phyloP scores from a whole-genome alignment of 2,329 filamentous ascomycete genomes.

The Zymoseptoria brevis region DNA sequence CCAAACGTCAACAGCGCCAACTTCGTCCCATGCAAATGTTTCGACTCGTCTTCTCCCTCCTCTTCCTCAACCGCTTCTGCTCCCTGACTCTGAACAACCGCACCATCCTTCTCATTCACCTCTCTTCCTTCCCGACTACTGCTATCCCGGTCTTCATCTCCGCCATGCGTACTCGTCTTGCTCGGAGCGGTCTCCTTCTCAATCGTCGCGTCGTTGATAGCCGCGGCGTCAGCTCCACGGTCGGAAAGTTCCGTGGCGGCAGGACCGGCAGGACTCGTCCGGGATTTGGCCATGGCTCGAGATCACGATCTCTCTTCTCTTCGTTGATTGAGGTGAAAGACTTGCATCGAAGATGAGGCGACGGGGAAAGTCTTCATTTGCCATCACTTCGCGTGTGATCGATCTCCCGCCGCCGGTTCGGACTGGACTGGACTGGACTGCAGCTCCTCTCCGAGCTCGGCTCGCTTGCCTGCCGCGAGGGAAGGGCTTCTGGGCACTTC shows the following conservation, averaged over 20 bases:
- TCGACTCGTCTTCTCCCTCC: conserved; percentile 29
- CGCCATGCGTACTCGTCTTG: neutral
- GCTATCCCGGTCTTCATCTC: neutral
- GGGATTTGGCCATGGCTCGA: neutral
- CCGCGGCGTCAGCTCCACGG: neutral
- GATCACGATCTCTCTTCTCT: neutral
- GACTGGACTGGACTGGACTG: neutral
- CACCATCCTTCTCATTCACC: neutral
- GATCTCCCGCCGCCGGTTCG: neutral
- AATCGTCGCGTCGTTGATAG: neutral
- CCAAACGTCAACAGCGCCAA: conserved; percentile 21
- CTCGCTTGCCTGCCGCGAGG: neutral
- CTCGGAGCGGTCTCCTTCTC: neutral
- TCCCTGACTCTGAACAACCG: neutral
- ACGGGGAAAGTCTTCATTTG: neutral
- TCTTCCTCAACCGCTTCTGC: neutral
- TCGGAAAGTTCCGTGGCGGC: neutral
- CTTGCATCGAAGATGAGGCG: neutral
- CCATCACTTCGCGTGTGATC: neutral
- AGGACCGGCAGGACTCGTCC: neutral
- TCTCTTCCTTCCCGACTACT: neutral
- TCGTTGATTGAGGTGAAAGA: neutral
- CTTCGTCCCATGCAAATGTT: conserved; percentile 22
- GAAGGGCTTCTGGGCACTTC: neutral
- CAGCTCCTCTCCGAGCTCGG: neutral